Percentiles rank a stretch among this genome's conserved stretches.
These are phyloP conservation scores for Triticum urartu DNA, from an alignment of 176 grass and related monocot genomes.

Conservation along the genomic window DNA sequence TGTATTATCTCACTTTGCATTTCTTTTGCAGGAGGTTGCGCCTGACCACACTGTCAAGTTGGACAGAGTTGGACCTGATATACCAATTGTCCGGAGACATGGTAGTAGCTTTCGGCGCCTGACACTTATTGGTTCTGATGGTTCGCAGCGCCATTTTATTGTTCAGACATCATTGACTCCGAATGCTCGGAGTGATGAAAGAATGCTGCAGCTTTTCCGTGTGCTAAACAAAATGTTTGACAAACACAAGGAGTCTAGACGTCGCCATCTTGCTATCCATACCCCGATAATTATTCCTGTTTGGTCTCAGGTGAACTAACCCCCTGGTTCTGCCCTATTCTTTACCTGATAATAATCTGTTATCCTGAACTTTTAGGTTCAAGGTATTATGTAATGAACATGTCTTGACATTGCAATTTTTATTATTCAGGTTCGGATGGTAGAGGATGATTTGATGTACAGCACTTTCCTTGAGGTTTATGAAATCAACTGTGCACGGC, in stretches of 20 bases:
- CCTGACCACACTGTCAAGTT: slow-evolving; percentile 98
- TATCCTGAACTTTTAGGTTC: slow-evolving; percentile 13
- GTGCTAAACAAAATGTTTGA: slow-evolving; percentile 99
- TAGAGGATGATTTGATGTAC: slow-evolving; percentile 99
- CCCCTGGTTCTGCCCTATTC: neutral
- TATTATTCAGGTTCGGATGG: slow-evolving; percentile 91
- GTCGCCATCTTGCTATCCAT: slow-evolving; percentile 80
- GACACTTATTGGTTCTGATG: slow-evolving; percentile 98
- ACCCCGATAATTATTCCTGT: slow-evolving; percentile 99
- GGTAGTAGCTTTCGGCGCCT: slow-evolving; percentile 93
- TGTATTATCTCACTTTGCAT: slow-evolving; percentile 30
- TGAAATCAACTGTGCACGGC: slow-evolving; percentile 95
- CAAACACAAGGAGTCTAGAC: slow-evolving; percentile 98
- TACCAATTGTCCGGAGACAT: slow-evolving; percentile 97
- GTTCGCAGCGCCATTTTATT: slow-evolving; percentile 98
- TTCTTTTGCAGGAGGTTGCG: slow-evolving; percentile 72
- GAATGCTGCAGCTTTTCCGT: slow-evolving; percentile 96
- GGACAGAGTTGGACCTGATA: slow-evolving; percentile 92
- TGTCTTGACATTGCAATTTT: slow-evolving; percentile 11
- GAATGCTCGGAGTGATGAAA: slow-evolving; percentile 97
- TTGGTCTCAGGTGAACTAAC: slow-evolving; percentile 86
- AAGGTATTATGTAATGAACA: neutral
- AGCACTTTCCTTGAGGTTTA: slow-evolving; percentile 99
- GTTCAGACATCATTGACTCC: slow-evolving; percentile 98
- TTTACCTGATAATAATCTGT: slow-evolving; percentile 12